A percentile compares a stretch with the other conserved stretches of the same genome.
Evolutionary conservation across 2,329 filamentous ascomycete genomes (phyloP).

Genomic region (Aspergillus awamori): DNA sequence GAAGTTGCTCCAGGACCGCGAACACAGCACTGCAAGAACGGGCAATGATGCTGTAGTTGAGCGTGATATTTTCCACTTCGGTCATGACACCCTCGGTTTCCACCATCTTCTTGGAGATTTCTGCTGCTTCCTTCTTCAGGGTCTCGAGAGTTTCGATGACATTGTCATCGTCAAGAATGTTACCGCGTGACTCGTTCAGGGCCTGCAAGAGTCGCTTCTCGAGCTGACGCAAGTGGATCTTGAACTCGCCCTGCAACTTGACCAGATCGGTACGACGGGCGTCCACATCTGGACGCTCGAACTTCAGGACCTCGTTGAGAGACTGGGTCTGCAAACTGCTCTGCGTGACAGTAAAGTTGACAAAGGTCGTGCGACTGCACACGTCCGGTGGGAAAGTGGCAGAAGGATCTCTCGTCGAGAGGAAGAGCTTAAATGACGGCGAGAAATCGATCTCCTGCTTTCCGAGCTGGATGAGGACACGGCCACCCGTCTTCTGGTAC

Average conservation of each 20-base stretch:
- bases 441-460: slow-evolving; percentile 99
- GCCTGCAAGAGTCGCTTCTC: slow-evolving; percentile 94
- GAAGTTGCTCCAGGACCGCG: slow-evolving; percentile 91
- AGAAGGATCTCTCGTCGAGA: slow-evolving; percentile 94
- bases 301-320: slow-evolving; percentile 95
- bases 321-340: slow-evolving; percentile 98
- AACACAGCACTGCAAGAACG: slow-evolving; percentile 96
- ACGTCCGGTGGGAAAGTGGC: slow-evolving; percentile 94
- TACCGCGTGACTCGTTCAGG: slow-evolving; percentile 94
- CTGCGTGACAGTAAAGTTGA: slow-evolving; percentile 99
- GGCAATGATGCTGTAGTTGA: slow-evolving; percentile 91
- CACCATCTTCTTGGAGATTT: slow-evolving; percentile 93
- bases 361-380: slow-evolving; percentile 96
- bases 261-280: slow-evolving; percentile 95
- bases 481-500: slow-evolving; percentile 96
- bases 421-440: slow-evolving; percentile 89
- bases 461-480: slow-evolving; percentile 95
- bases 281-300: slow-evolving; percentile 94
- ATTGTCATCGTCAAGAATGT: slow-evolving; percentile 96
- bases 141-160: slow-evolving; percentile 98
- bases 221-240: slow-evolving; percentile 91
- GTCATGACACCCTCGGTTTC: slow-evolving; percentile 98
- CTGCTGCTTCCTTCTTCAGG: slow-evolving; percentile 93
- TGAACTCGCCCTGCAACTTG: slow-evolving; percentile 98
- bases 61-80: slow-evolving; percentile 93